Percentiles rank a stretch among this genome's conserved stretches.
Conservation (phyloP, 2,329 filamentous ascomycete genomes). For the Epichloe glyceriae region DNA sequence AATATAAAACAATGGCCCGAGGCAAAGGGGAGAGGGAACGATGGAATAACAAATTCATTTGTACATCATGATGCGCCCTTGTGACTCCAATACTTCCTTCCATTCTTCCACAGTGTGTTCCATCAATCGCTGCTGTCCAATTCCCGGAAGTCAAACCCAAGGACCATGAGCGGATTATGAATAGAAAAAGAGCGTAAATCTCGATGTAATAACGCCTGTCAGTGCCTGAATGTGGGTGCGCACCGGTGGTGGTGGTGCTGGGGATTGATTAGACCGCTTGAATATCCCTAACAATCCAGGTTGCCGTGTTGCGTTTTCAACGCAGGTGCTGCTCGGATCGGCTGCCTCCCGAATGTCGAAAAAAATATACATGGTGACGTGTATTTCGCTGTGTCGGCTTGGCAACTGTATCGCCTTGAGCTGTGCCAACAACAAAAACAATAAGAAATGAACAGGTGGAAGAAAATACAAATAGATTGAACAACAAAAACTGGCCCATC, state of each 20-base stretch:
- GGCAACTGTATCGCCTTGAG: background rate
- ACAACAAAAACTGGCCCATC: background rate
- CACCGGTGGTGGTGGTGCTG: background rate
- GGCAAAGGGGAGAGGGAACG: conserved; percentile 8
- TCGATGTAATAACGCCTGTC: background rate
- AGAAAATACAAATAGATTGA: background rate
- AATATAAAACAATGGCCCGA: conserved; percentile 2
- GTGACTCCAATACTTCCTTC: conserved; percentile 11
- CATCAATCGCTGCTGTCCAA: conserved; percentile 10
- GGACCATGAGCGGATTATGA: conserved; percentile 1
- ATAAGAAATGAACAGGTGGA: background rate
- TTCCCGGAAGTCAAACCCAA: conserved; percentile 3
- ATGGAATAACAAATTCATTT: conserved; percentile 10
- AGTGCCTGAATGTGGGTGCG: background rate
- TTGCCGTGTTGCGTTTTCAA: background rate
- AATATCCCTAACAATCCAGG: background rate
- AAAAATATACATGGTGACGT: background rate
- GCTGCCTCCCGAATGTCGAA: background rate
- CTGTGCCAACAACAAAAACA: no score
- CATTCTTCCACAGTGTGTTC: conserved; percentile 11
- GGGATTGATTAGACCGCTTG: background rate
- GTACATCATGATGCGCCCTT: conserved; percentile 15
- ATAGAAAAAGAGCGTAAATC: background rate
- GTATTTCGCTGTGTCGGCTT: background rate
- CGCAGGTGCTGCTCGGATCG: background rate